Conservation (phyloP, 2,329 filamentous ascomycete species). For the Pyricularia pennisetigena region DNA sequence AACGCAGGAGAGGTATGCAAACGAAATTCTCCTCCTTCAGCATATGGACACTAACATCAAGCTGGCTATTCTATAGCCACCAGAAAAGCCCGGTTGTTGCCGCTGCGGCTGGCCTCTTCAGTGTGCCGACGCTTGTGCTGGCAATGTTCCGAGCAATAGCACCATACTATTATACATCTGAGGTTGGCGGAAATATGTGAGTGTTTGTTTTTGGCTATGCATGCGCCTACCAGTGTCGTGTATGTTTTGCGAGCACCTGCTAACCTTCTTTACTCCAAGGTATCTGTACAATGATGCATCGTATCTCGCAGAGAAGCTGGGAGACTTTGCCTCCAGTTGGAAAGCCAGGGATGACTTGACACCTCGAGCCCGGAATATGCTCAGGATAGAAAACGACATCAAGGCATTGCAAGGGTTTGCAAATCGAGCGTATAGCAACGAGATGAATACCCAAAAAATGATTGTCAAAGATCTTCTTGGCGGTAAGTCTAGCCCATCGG, state of each 20-base stretch:
- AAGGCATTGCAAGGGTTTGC: constrained; percentile 50
- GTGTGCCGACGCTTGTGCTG: constrained; percentile 60
- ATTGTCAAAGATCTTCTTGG: constrained; percentile 52
- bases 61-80: constrained; percentile 15
- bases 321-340: constrained; percentile 39
- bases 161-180: constrained; percentile 59
- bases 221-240: too few species aligned
- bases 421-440: constrained; percentile 49
- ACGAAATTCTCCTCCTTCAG: constrained; percentile 5
- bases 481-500: constrained; percentile 20
- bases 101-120: constrained; percentile 60
- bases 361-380: constrained; percentile 38
- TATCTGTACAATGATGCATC: constrained; percentile 59
- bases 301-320: constrained; percentile 50
- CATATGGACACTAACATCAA: background rate
- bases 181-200: constrained; percentile 55
- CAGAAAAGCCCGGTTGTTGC: constrained; percentile 51
- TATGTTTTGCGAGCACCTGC: background rate
- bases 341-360: constrained; percentile 41
- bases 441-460: constrained; percentile 51
- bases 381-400: constrained; percentile 50
- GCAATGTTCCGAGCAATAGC: constrained; percentile 75
- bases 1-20: constrained; percentile 34
- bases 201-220: constrained; percentile 12
- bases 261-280: constrained; percentile 25